Conservation (phyloP, 139 green algal genomes). For the Coccomyxa sp. region DNA sequence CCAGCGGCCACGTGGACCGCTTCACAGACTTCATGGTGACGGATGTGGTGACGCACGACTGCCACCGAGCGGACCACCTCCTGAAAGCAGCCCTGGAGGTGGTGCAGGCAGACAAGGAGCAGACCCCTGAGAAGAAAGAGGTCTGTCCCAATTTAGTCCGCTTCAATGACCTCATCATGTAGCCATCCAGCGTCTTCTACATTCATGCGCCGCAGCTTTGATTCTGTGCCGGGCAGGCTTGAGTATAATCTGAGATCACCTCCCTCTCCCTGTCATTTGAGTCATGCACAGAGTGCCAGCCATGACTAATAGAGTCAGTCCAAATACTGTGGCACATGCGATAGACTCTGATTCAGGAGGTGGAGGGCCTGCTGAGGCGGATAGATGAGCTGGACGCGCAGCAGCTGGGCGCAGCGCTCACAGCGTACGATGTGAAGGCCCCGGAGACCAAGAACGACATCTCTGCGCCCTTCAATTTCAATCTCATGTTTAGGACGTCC, state of each 20-base stretch:
- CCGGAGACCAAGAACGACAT: conserved; percentile 96
- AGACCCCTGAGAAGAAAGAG: conserved; percentile 33
- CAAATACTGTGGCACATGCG: too few species aligned
- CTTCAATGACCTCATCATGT: too few species aligned
- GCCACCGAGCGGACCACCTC: conserved; percentile 94
- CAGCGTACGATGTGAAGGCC: conserved; percentile 73
- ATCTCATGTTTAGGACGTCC: conserved; percentile 97
- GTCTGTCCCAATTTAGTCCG: conserved; percentile 15
- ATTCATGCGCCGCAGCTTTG: neutral
- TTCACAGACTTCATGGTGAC: conserved; percentile 99
- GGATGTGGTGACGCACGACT: conserved; percentile 83
- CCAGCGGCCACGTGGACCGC: conserved; percentile 94
- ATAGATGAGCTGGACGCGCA: conserved; percentile 85
- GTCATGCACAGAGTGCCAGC: neutral
- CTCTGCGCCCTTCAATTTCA: conserved; percentile 92
- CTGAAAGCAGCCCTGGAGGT: conserved; percentile 82
- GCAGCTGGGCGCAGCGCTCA: conserved; percentile 72
- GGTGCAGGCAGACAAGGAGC: conserved; percentile 70
- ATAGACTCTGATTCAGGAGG: conserved; percentile 45
- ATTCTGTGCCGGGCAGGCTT: neutral
- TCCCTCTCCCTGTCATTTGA: too few species aligned
- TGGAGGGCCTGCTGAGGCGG: conserved; percentile 61
- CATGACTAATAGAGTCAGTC: neutral
- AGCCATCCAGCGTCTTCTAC: too few species aligned
- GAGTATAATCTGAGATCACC: too few species aligned